Evolutionary conservation across 352 stramenopile genomes (phyloP).

Genomic region (Phytophthora niederhauseri): DNA sequence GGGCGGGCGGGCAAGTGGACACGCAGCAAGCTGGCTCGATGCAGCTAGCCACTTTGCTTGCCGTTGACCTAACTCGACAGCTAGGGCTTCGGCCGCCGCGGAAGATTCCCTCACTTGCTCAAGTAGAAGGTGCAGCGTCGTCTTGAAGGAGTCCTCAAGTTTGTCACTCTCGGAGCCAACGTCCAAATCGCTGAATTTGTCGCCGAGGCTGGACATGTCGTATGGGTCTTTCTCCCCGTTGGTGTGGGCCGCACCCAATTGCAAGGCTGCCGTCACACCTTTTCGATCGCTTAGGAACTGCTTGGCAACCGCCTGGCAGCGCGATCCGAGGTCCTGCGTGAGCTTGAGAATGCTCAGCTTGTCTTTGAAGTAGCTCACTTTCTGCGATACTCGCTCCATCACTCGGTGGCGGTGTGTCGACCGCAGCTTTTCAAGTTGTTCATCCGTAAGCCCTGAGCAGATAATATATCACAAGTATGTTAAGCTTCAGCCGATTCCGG

Average conservation of each 20-base stretch:
- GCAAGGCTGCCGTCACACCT: slow-evolving; percentile 19
- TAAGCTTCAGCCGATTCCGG: not conserved
- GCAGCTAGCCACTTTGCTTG: slow-evolving; percentile 74
- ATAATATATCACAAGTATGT: not conserved
- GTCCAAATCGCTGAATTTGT: slow-evolving; percentile 24
- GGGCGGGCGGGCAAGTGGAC: slow-evolving; percentile 50
- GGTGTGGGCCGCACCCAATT: slow-evolving; percentile 3
- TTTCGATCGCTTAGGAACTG: slow-evolving; percentile 37
- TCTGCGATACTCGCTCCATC: slow-evolving; percentile 57
- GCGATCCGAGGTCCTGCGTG: slow-evolving; percentile 52
- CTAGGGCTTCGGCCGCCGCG: slow-evolving; percentile 32
- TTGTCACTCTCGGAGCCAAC: slow-evolving; percentile 30
- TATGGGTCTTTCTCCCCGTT: slow-evolving; percentile 24
- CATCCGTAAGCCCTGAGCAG: slow-evolving; percentile 59
- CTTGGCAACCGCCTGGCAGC: slow-evolving; percentile 44
- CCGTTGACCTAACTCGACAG: slow-evolving; percentile 35
- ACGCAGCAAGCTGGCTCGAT: slow-evolving; percentile 71
- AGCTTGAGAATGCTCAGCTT: slow-evolving; percentile 65
- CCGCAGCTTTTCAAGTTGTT: slow-evolving; percentile 70
- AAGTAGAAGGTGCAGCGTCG: slow-evolving; percentile 27
- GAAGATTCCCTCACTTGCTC: slow-evolving; percentile 41
- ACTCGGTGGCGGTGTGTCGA: slow-evolving; percentile 55
- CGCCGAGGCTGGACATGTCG: slow-evolving; percentile 27
- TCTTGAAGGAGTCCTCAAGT: slow-evolving; percentile 35
- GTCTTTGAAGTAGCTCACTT: slow-evolving; percentile 47